These are phyloP conservation scores for Amesomyces nigricolor DNA, from an alignment of 2,329 filamentous ascomycete species.

Conservation along the genomic window DNA sequence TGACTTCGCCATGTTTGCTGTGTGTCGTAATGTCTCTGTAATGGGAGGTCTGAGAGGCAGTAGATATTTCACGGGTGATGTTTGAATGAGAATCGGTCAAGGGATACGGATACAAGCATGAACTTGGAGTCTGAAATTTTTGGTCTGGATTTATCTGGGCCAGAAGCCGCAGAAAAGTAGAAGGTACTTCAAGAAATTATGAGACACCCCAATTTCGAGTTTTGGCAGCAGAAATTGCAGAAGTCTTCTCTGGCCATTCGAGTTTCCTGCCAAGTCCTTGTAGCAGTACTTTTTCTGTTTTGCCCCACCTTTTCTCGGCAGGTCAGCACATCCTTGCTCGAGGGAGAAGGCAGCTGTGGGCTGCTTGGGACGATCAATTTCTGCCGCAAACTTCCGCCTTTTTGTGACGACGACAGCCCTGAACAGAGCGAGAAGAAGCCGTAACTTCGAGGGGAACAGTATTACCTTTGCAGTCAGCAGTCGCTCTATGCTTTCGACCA, in stretches of 20 bases:
- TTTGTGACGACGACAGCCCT: slow-evolving; percentile 20
- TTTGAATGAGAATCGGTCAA: not conserved
- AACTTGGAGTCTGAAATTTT: slow-evolving; percentile 16
- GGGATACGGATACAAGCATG: slow-evolving; percentile 16
- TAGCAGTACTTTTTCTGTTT: slow-evolving; percentile 5
- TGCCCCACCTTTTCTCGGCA: no score
- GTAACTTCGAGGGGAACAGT: not conserved
- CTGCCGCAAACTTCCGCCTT: slow-evolving; percentile 23
- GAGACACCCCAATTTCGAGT: no score
- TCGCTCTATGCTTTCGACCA: not conserved
- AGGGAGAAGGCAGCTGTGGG: slow-evolving; percentile 11
- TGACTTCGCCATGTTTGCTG: slow-evolving; percentile 72
- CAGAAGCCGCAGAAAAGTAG: slow-evolving; percentile 2
- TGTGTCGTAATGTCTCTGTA: not conserved
- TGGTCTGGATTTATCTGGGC: not conserved
- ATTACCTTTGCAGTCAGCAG: not conserved
- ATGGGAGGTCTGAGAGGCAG: not conserved
- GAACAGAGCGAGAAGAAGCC: not conserved
- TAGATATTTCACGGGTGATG: not conserved
- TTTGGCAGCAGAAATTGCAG: not conserved
- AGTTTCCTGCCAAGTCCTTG: not conserved
- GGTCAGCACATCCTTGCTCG: not conserved
- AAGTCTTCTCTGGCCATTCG: not conserved
- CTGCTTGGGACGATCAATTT: slow-evolving; percentile 12
- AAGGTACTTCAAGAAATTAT: not conserved